Evolutionary conservation across 805 yeast genomes (phyloP), one percentile per base, ranked within the genome.

Genomic region (Grigorovia humatica): DNA sequence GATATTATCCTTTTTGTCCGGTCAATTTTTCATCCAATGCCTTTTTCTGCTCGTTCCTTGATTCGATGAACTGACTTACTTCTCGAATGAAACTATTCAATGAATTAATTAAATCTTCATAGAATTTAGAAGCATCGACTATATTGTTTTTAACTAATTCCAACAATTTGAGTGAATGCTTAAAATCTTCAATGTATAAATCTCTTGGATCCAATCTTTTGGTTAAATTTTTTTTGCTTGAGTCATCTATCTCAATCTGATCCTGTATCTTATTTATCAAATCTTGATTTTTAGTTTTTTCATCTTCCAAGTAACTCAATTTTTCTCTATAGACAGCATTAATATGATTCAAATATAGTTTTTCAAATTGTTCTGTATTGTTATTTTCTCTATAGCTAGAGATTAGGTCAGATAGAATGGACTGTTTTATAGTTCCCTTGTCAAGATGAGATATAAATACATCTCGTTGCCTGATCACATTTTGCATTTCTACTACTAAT

Each of bases 81-180:
- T 76, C 79, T 13, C 67, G 66, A 43, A 76, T 59, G 19, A 81
- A 74, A 2, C 58, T 65, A 30, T 70, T 68, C 6, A 79, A 74
- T 49, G 77, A 76, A 9, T 64, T 65, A 32, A 75, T 68, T 54
- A 87, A 77, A 50, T 82, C 84, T 42, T 73, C 73, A 68, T 90
- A 90, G 62, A 89, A 89, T 50, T 75, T 74, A 0, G 78, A 59
- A 0, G 96, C 96, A 58, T 84, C 85, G 32, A 75, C 75, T 29
- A 88, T 63, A 60, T 86, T 84, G 5, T 73, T 69, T 17, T 75
- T 65, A 2, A 87, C 73, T 58, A 84, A 87, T 30, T 74, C 65
- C 59, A 73, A 83, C 47, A 77, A 51, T 9, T 53, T 53, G 9
- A 56, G 35, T 4, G 64, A 64, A 48, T 60, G 49, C 30, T 56